phyloP scores from a whole-genome alignment of 2,329 filamentous ascomycete genomes.

The Onygenales sp. region DNA sequence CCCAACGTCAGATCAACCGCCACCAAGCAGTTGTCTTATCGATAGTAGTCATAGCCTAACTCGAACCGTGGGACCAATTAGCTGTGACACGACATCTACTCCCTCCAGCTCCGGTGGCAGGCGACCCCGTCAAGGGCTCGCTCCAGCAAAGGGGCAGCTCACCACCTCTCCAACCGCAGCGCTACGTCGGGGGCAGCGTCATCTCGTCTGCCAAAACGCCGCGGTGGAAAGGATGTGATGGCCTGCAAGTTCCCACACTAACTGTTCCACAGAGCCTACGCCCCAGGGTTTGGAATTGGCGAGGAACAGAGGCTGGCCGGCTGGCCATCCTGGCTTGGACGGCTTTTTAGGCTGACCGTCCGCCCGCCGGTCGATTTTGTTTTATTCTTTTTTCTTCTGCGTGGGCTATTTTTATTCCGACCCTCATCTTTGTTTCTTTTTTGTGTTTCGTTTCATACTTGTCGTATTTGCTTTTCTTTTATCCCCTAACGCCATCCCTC shows the following conservation, averaged over 20 bases:
- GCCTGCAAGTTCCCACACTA: slow-evolving; percentile 5
- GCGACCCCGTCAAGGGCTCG: background rate
- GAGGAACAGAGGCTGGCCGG: background rate
- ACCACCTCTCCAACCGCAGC: background rate
- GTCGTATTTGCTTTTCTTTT: too few species aligned
- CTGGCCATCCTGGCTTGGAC: background rate
- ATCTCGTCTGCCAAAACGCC: background rate
- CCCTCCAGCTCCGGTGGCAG: background rate
- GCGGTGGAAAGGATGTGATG: slow-evolving; percentile 3
- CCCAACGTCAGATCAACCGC: too few species aligned
- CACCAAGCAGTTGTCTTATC: too few species aligned
- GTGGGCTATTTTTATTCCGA: background rate
- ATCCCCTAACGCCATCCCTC: too few species aligned
- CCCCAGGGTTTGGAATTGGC: background rate
- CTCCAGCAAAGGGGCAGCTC: background rate
- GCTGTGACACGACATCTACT: background rate
- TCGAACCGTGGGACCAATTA: background rate
- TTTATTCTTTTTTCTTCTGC: background rate
- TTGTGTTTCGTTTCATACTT: background rate
- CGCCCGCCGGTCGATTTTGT: background rate
- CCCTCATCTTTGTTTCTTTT: background rate
- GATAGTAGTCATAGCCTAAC: background rate
- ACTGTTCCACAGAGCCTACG: slow-evolving; percentile 2
- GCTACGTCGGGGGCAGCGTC: background rate
- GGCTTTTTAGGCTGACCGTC: background rate